Evolutionary conservation across 306 rosid species (phyloP).

Genomic region (Myrica gale): DNA sequence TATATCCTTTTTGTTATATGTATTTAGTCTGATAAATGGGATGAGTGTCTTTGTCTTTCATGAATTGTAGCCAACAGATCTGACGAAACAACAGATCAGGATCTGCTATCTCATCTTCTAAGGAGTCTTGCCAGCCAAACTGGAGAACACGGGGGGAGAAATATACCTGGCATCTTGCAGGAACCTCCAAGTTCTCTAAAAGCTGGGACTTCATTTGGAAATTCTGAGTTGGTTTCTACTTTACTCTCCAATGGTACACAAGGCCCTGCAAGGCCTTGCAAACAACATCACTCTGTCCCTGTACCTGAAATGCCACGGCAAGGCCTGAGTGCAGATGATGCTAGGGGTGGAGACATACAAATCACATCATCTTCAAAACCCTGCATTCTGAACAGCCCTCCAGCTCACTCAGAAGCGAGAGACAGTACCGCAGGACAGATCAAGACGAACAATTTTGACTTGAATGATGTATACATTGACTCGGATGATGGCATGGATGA

Average conservation of each 20-base stretch:
- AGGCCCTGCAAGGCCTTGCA: slow-evolving; percentile 48
- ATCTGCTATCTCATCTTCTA: slow-evolving; percentile 71
- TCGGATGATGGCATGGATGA: slow-evolving; percentile 77
- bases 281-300: slow-evolving; percentile 38
- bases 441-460: slow-evolving; percentile 69
- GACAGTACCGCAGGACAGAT: slow-evolving; percentile 53
- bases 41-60: slow-evolving; percentile 29
- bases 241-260: slow-evolving; percentile 54
- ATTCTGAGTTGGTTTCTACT: slow-evolving; percentile 47
- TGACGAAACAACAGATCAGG: slow-evolving; percentile 70
- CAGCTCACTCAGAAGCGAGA: slow-evolving; percentile 61
- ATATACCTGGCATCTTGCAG: slow-evolving; percentile 50
- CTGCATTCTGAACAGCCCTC: slow-evolving; percentile 55
- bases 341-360: slow-evolving; percentile 45
- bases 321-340: slow-evolving; percentile 42
- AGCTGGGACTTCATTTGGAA: slow-evolving; percentile 49
- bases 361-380: slow-evolving; percentile 44
- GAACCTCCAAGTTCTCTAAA: slow-evolving; percentile 53
- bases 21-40: slow-evolving; percentile 13
- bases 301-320: slow-evolving; percentile 40
- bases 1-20: slow-evolving; percentile 18
- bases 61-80: slow-evolving; percentile 62
- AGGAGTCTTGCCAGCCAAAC: slow-evolving; percentile 58
- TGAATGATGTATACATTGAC: slow-evolving; percentile 77
- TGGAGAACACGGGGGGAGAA: slow-evolving; percentile 49